Evolutionary conservation across 2,329 filamentous ascomycete genomes (phyloP), one percentile per base, ranked within the genome.

Genomic region (Endothia cerciana): DNA sequence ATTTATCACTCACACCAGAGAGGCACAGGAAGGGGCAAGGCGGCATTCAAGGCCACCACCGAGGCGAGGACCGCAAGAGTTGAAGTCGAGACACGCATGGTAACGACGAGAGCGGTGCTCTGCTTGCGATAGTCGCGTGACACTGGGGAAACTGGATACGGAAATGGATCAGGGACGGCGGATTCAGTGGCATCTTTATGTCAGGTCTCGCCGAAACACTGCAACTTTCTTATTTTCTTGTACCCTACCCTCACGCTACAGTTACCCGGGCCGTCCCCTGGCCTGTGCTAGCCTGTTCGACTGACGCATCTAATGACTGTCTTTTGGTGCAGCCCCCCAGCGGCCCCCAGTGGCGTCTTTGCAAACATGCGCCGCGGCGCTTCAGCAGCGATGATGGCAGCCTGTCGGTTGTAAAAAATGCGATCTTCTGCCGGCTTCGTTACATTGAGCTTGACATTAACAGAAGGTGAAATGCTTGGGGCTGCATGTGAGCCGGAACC

Each of bases 31-130:
- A 63, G 28, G 25, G 62, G 65, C 19, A 58, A 47, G 47, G 62
- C 57, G 15, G 28, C 30, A 38, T 36, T 64, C n/a, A 47, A 53
- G 36, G 45, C 56, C 45, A 38, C 57, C 36, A 62, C 57, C n/a
- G 62, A 64, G 62, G 36, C 47, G 43, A 67, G 38, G 40, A 65
- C 15, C n/a, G 62, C 28, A 25, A 67, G 49, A 1, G 63, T 40
- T 30, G 62, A 55, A 13, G 57, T 58, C 17, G 53, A 47, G 38
- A 62, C 60, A 25, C 55, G 62, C 65, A 67, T 67, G 3, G 51
- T 65, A 56, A 51, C 13, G n/a, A 15, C 7, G 22, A 2, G 6
- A 49, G 45, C 25, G 45, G 10, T 43, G 19, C 22, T 49, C 10
- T 25, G n/a, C 45, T 49, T 49, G 7, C n/a, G n/a, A n/a, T 22